Conservation (phyloP, 2,329 filamentous ascomycete species). For the Cryphonectria parasitica region DNA sequence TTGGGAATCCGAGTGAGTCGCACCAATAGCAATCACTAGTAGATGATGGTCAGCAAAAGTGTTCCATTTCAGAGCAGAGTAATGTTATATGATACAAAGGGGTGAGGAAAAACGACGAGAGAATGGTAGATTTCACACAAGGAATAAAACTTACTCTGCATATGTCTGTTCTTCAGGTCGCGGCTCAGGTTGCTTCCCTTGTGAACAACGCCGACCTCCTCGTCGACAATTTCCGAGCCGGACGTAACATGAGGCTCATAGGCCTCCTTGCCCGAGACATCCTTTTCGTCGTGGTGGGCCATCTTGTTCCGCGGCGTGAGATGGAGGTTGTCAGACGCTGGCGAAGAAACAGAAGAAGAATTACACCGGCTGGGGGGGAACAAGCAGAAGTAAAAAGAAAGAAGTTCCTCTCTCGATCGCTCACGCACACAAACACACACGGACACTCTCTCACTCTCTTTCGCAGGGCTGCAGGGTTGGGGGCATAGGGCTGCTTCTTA, state of each 20-base stretch:
- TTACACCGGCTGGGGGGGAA: not conserved
- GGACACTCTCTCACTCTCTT: not conserved
- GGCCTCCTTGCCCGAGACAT: conserved; percentile 32
- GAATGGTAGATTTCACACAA: not conserved
- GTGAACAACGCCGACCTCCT: conserved; percentile 43
- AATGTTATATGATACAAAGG: not conserved
- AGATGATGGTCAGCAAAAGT: conserved; percentile 6
- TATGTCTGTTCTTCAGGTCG: conserved; percentile 44
- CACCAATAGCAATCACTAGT: conserved; percentile 49
- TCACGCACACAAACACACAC: too few relatives aligned
- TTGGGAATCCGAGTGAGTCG: conserved; percentile 16
- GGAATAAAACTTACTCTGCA: conserved; percentile 40
- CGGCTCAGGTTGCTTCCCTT: conserved; percentile 41
- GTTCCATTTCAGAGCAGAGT: not conserved
- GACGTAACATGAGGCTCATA: conserved; percentile 29
- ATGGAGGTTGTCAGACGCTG: not conserved
- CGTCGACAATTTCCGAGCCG: conserved; percentile 35
- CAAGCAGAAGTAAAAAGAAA: not conserved
- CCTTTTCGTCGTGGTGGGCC: conserved; percentile 36
- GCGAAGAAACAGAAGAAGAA: not conserved
- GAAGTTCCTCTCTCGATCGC: not conserved
- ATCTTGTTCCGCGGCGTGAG: conserved; percentile 29
- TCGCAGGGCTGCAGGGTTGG: not conserved
- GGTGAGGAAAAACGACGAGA: not conserved
- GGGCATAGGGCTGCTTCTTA: not conserved